These are phyloP conservation scores for Tephrocybe sp. DNA, from an alignment of 768 basidiomycete species.

Conservation along the genomic window DNA sequence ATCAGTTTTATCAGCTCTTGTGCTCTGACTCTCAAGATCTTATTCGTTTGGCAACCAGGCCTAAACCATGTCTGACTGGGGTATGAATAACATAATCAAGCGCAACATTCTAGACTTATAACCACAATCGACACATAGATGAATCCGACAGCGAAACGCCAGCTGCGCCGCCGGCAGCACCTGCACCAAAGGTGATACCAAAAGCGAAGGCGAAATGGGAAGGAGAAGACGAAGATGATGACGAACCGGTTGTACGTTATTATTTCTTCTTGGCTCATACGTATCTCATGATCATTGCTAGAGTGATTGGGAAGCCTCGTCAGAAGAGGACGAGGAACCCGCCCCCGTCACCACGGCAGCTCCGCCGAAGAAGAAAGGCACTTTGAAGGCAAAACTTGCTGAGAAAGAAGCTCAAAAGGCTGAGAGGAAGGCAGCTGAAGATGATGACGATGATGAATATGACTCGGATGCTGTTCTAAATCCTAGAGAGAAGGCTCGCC, in stretches of 20 bases:
- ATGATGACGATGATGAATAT: conserved; percentile 47
- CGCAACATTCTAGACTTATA: conserved; percentile 1
- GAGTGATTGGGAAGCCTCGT: conserved; percentile 95
- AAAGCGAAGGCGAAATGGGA: conserved; percentile 69
- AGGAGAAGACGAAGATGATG: conserved; percentile 88
- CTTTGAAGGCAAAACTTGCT: conserved; percentile 85
- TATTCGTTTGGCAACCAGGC: conserved; percentile 11
- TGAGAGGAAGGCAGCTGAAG: conserved; percentile 38
- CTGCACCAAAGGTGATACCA: conserved; percentile 23
- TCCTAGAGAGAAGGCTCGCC: conserved; percentile 71
- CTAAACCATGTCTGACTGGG: conserved; percentile 40
- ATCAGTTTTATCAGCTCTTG: conserved; percentile 19
- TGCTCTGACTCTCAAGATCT: conserved; percentile 11
- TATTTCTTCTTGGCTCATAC: conserved; percentile 1
- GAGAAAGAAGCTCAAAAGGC: conserved; percentile 85
- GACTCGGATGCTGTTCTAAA: conserved; percentile 76
- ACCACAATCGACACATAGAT: conserved; percentile 14
- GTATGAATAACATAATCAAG: conserved; percentile 18
- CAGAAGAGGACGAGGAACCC: conserved; percentile 62
- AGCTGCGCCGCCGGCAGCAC: conserved; percentile 20
- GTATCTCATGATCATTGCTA: conserved; percentile 27
- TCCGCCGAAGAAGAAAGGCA: conserved; percentile 89
- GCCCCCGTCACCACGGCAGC: conserved; percentile 47
- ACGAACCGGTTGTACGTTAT: conserved; percentile 69
- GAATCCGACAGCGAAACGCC: conserved; percentile 39